These are phyloP conservation scores for Ocimum tenuiflorum DNA, from an alignment of 257 asterid species.

Conservation along the genomic window DNA sequence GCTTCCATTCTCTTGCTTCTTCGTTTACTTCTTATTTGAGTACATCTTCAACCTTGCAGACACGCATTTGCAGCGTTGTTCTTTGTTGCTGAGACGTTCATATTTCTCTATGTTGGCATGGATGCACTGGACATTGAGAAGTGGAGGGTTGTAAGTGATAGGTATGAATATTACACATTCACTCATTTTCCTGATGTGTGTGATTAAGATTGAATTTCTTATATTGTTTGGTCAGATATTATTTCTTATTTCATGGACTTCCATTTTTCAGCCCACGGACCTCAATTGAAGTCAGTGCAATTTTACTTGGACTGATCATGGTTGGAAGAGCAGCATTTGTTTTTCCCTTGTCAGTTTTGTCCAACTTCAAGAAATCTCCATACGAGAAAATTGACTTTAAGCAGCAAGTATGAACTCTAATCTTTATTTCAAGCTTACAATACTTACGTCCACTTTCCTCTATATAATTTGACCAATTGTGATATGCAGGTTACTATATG, in stretches of 20 bases:
- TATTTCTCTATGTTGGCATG: conserved; percentile 66
- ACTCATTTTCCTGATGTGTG: background rate
- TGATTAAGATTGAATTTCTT: background rate
- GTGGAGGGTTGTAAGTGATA: conserved; percentile 47
- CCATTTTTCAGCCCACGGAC: conserved; percentile 54
- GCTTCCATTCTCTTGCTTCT: background rate
- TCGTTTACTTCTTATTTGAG: conserved; percentile 8
- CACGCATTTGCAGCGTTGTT: conserved; percentile 61
- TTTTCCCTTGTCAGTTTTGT: conserved; percentile 73
- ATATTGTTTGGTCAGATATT: no score
- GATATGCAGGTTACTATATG: conserved; percentile 44
- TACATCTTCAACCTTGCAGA: conserved; percentile 33
- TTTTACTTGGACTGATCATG: conserved; percentile 72
- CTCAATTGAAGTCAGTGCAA: conserved; percentile 61
- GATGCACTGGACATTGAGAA: conserved; percentile 65
- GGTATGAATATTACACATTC: conserved; percentile 26
- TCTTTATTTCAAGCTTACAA: background rate
- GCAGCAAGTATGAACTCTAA: conserved; percentile 58
- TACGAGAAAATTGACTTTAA: conserved; percentile 52
- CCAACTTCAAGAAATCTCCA: conserved; percentile 64
- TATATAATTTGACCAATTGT: background rate
- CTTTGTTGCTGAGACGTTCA: conserved; percentile 55
- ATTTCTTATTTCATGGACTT: background rate
- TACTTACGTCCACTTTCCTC: background rate
- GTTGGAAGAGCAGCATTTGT: conserved; percentile 90